Evolutionary conservation across 2,329 filamentous ascomycete genomes (phyloP).

Genomic region (Spiromastix sp.): DNA sequence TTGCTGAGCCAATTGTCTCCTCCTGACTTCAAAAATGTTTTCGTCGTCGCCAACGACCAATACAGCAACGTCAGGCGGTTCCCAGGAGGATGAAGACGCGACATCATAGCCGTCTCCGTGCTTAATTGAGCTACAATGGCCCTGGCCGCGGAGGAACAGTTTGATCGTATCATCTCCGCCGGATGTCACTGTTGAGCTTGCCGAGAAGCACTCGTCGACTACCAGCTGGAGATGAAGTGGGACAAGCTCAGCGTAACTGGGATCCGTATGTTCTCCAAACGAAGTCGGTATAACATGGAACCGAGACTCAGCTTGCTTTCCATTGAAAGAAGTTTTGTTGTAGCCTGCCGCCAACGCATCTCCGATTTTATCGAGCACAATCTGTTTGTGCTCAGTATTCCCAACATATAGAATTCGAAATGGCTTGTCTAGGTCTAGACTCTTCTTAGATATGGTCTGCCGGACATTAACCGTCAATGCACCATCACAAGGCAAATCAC

Average conservation of each 20-base stretch:
- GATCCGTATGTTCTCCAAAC: constrained; percentile 33
- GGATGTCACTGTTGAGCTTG: constrained; percentile 17
- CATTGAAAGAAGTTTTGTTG: constrained; percentile 20
- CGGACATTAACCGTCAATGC: constrained; percentile 31
- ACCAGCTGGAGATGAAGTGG: constrained; percentile 37
- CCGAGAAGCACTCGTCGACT: constrained; percentile 36
- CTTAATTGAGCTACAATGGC: constrained; percentile 28
- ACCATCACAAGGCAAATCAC: constrained; percentile 19
- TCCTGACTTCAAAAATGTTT: constrained; percentile 16
- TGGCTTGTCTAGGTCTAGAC: constrained; percentile 30
- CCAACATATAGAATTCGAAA: constrained; percentile 37
- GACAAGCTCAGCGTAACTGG: constrained; percentile 39
- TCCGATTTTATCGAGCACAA: constrained; percentile 37
- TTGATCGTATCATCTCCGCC: constrained; percentile 23
- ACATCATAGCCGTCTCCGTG: constrained; percentile 27
- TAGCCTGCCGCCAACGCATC: constrained; percentile 36
- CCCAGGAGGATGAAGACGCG: constrained; percentile 31
- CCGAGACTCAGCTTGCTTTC: constrained; percentile 31
- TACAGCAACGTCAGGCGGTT: constrained; percentile 36
- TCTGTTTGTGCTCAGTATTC: constrained; percentile 26
- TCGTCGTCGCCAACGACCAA: constrained; percentile 32
- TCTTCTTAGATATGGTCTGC: constrained; percentile 33
- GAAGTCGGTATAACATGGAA: constrained; percentile 40
- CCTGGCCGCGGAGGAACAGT: constrained; percentile 30
- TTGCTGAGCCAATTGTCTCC: constrained; percentile 23